Evolutionary conservation across 176 grass and related monocot genomes (phyloP), one percentile per base, ranked within the genome.

Genomic region (Stipa capillata): DNA sequence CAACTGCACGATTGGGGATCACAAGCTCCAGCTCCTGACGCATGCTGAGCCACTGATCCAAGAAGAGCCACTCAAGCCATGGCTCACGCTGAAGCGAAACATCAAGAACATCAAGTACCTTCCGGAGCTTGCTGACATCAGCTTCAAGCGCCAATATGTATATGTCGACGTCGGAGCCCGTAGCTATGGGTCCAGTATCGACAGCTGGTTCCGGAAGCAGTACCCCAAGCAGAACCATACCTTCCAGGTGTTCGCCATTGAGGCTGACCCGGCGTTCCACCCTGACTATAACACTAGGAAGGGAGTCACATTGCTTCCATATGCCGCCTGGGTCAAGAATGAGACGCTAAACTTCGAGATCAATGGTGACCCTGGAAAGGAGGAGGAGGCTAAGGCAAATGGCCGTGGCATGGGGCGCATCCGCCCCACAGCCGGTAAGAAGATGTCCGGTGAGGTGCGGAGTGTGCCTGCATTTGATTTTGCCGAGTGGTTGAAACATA

Each of bases 201-300:
- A 86, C 29, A 86, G 88, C 75, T 94, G 92, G 92, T 94, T 94
- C 83, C 83, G 81, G 47, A 94, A 94, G 57, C 92, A 89, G 60
- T 94, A 94, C 79, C 88, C 92, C 6, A 94, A 91, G 81, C 92
- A 91, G 81, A 94, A 94, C 80, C 89, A 89, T 42, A 94, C 88
- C 24, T 94, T 94, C 49, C 74, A 89, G 56, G 79, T 94, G 40
- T 94, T 86, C 52, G 92, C 92, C 64, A 89, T 94, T 12, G 92
- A 94, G 80, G 92, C 92, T 8, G 92, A 94, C 60, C 69, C 69
- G 12, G 47, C 89, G 7, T 94, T 94, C 86, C 87, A 94, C 40
- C 32, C 79, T 8, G 89, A 94, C 75, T 94, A 94, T 2, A 81
- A 84, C 32, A 64, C 74, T 1, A 94, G 83, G 86, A 94, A 94